These are phyloP conservation scores for Hortaea sp. DNA, from an alignment of 2,329 filamentous ascomycete genomes.

Conservation along the genomic window DNA sequence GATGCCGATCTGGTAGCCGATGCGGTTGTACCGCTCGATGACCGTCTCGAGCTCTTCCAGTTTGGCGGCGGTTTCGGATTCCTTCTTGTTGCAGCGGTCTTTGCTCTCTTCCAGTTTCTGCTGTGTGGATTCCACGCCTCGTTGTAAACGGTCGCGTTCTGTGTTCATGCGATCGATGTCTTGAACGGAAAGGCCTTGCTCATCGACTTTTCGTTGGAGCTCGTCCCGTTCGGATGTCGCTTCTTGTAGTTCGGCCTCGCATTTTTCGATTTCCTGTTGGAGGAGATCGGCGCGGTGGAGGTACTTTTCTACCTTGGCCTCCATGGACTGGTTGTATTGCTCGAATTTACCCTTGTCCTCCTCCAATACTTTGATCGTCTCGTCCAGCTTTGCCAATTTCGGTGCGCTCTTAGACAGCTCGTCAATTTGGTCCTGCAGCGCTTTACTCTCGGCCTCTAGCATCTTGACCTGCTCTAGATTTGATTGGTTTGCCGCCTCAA, in stretches of 20 bases:
- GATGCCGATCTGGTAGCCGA: slow-evolving; percentile 90
- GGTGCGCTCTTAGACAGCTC: slow-evolving; percentile 80
- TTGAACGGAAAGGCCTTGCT: slow-evolving; percentile 89
- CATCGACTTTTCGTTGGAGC: slow-evolving; percentile 79
- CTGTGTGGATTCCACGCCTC: slow-evolving; percentile 67
- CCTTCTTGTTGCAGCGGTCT: slow-evolving; percentile 71
- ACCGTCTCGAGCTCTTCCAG: slow-evolving; percentile 86
- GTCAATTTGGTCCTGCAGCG: slow-evolving; percentile 75
- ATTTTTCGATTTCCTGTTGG: slow-evolving; percentile 77
- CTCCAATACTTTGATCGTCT: slow-evolving; percentile 85
- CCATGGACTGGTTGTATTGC: slow-evolving; percentile 78
- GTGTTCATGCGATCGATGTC: slow-evolving; percentile 99
- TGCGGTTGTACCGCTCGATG: slow-evolving; percentile 84
- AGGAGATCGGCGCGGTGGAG: slow-evolving; percentile 68
- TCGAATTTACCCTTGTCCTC: slow-evolving; percentile 94
- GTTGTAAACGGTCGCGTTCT: slow-evolving; percentile 87
- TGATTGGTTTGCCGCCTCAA: slow-evolving; percentile 73
- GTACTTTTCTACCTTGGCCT: slow-evolving; percentile 81
- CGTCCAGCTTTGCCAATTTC: slow-evolving; percentile 72
- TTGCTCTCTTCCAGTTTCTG: slow-evolving; percentile 76
- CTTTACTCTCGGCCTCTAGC: slow-evolving; percentile 76
- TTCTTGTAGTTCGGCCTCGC: slow-evolving; percentile 62
- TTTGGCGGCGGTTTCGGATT: slow-evolving; percentile 73
- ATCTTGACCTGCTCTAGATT: slow-evolving; percentile 75
- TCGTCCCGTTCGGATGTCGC: slow-evolving; percentile 71